Percentiles rank a stretch among this genome's conserved stretches.
Evolutionary conservation across 1,284 basidiomycete species (phyloP).

Genomic region (Neonothopanus nambi): DNA sequence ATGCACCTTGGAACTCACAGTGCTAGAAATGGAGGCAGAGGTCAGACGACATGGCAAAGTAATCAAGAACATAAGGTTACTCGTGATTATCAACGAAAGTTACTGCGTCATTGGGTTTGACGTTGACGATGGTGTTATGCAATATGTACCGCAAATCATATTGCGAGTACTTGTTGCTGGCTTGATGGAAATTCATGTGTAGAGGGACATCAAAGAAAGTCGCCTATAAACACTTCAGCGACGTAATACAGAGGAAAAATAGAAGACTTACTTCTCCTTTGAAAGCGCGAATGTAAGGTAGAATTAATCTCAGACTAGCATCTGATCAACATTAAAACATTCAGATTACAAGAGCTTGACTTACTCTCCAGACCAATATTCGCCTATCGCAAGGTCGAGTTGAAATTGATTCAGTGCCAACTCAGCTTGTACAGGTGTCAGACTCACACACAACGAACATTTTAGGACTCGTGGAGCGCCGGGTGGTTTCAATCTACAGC

Average conservation of each 20-base stretch:
- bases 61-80: constrained; percentile 40
- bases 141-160: constrained; percentile 72
- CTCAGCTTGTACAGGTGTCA: background rate
- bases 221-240: constrained; percentile 40
- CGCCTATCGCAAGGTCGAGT: constrained; percentile 42
- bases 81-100: constrained; percentile 87
- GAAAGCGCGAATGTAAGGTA: constrained; percentile 60
- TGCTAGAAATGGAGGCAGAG: background rate
- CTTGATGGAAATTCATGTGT: constrained; percentile 69
- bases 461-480: constrained; percentile 44
- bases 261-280: constrained; percentile 53
- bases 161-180: constrained; percentile 55
- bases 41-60: background rate
- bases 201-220: constrained; percentile 82
- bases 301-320: constrained; percentile 48
- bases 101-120: constrained; percentile 68
- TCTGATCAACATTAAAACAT: background rate
- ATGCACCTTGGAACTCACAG: background rate
- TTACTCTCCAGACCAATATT: constrained; percentile 73
- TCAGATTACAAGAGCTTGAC: constrained; percentile 22
- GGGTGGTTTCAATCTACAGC: constrained; percentile 50
- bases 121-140: constrained; percentile 54
- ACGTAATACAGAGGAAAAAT: background rate
- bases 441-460: constrained; percentile 63
- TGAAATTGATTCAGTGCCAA: background rate